Evolutionary conservation across 345 rosid genomes (phyloP).

Genomic region (Sisymbrium altissimum): DNA sequence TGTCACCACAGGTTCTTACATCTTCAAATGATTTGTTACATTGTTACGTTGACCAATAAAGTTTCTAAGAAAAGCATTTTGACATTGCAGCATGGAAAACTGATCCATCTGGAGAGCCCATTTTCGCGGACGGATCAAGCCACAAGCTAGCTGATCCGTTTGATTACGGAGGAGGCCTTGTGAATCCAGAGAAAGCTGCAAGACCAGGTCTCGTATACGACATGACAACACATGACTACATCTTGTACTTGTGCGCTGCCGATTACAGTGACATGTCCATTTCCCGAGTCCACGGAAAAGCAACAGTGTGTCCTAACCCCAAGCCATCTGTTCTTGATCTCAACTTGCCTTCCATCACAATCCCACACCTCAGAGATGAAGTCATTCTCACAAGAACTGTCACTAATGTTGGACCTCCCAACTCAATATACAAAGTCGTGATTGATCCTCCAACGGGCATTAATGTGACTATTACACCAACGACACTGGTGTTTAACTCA

Average conservation of each 20-base stretch:
- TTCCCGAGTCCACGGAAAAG: slow-evolving; percentile 33
- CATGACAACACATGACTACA: slow-evolving; percentile 37
- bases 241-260: slow-evolving; percentile 43
- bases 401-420: slow-evolving; percentile 42
- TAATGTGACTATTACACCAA: slow-evolving; percentile 21
- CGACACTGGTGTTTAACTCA: slow-evolving; percentile 20
- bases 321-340: slow-evolving; percentile 30
- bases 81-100: slow-evolving; percentile 30
- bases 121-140: slow-evolving; percentile 41
- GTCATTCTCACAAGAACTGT: slow-evolving; percentile 34
- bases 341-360: slow-evolving; percentile 35
- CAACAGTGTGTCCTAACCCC: slow-evolving; percentile 25
- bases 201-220: slow-evolving; percentile 61
- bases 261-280: slow-evolving; percentile 48
- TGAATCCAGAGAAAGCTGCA: slow-evolving; percentile 50
- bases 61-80: neutral
- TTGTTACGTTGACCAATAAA: neutral
- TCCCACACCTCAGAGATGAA: slow-evolving; percentile 21
- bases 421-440: slow-evolving; percentile 28
- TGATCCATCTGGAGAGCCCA: slow-evolving; percentile 36
- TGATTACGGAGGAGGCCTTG: slow-evolving; percentile 58
- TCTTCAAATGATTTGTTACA: neutral
- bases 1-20: slow-evolving; percentile 41
- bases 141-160: slow-evolving; percentile 46
- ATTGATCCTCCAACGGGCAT: slow-evolving; percentile 36